Conservation (phyloP, 768 basidiomycete species). For the Chlorophyllum brunneum region DNA sequence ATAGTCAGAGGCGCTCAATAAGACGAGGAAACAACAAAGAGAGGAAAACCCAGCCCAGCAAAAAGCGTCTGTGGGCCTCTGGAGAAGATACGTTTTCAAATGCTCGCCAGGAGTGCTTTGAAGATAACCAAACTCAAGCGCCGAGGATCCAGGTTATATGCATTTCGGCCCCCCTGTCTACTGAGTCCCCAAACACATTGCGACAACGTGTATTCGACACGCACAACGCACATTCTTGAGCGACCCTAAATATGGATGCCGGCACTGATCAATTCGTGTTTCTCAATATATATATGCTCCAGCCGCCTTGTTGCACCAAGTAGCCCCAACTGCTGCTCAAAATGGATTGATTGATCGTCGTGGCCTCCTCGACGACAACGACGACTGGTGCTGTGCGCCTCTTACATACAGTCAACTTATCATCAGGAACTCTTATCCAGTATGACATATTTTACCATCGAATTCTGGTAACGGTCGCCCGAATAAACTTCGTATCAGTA, state of each 20-base stretch:
- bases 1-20: conserved; percentile 8
- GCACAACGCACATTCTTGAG: conserved; percentile 11
- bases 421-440: too few relatives aligned
- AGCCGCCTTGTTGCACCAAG: neutral
- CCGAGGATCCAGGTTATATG: conserved; percentile 7
- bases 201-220: conserved; percentile 33
- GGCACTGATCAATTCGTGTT: neutral
- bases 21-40: conserved; percentile 15
- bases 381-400: too few relatives aligned
- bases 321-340: neutral
- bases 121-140: neutral
- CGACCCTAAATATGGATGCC: neutral
- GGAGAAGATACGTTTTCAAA: neutral
- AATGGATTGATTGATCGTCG: neutral
- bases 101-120: conserved; percentile 15
- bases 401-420: too few relatives aligned
- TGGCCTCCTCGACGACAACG: too few relatives aligned
- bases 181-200: conserved; percentile 19
- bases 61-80: neutral
- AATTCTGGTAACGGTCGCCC: too few relatives aligned
- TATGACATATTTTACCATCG: too few relatives aligned
- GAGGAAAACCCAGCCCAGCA: conserved; percentile 8
- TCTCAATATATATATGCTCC: neutral
- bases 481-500: too few relatives aligned
- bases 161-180: neutral